A percentile compares a stretch with the other conserved stretches of the same genome.
phyloP scores from a whole-genome alignment of 805 yeast genomes.

The Wickerhamiella siamensis region DNA sequence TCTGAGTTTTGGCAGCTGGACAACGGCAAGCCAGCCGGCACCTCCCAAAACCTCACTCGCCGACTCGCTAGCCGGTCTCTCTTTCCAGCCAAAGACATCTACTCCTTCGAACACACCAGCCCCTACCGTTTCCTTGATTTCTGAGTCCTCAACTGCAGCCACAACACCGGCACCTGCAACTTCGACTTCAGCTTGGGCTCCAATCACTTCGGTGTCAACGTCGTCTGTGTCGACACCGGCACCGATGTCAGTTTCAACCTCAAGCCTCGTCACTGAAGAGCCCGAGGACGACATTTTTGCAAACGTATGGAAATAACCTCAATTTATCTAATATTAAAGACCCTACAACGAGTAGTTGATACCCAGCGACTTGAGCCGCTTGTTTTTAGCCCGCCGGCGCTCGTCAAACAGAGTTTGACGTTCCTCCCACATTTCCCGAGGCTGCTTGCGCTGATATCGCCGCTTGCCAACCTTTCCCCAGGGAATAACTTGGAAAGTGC shows the following conservation, averaged over 20 bases:
- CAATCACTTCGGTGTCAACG: too few relatives aligned
- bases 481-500: conserved; percentile 43
- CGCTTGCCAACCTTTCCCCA: conserved; percentile 40
- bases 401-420: conserved; percentile 34
- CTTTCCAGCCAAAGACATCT: neutral
- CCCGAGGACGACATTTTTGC: conserved; percentile 25
- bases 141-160: neutral
- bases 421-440: conserved; percentile 41
- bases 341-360: conserved; percentile 31
- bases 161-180: too few relatives aligned
- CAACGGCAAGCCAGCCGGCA: conserved; percentile 1
- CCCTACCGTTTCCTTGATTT: neutral
- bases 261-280: too few relatives aligned
- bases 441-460: conserved; percentile 43
- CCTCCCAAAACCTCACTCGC: neutral
- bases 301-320: conserved; percentile 26
- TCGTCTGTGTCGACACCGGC: neutral
- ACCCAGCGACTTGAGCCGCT: conserved; percentile 40
- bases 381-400: conserved; percentile 32
- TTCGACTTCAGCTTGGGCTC: too few relatives aligned
- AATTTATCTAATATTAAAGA: conserved; percentile 2
- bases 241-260: conserved; percentile 1
- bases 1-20: conserved; percentile 1
- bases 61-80: conserved; percentile 1
- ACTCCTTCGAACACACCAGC: neutral